A percentile compares a stretch with the other conserved stretches of the same genome.
phyloP scores from a whole-genome alignment of 805 yeast genomes.

The Ogataea paraovalis region DNA sequence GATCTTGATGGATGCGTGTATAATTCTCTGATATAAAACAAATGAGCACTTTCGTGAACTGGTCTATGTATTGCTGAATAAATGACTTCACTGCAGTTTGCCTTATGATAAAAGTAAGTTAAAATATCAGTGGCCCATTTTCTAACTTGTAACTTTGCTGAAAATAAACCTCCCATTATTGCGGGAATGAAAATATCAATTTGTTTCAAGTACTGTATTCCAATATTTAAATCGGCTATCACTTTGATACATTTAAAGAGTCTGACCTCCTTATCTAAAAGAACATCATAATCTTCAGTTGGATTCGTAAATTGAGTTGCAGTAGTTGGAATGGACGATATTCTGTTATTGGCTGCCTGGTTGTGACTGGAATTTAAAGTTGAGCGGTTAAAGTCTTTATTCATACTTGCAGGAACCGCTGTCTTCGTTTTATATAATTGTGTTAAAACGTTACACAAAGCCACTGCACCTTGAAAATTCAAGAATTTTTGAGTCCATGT shows the following conservation, averaged over 20 bases:
- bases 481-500: constrained; percentile 84
- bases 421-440: constrained; percentile 34
- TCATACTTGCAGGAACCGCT: constrained; percentile 5
- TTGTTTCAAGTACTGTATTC: constrained; percentile 61
- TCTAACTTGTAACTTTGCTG: constrained; percentile 77
- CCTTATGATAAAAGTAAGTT: constrained; percentile 41
- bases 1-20: constrained; percentile 18
- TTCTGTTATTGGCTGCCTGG: not conserved
- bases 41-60: constrained; percentile 33
- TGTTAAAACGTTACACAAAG: constrained; percentile 67
- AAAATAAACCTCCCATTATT: constrained; percentile 71
- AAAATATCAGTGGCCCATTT: constrained; percentile 81
- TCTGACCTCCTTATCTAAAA: constrained; percentile 66
- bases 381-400: not conserved
- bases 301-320: constrained; percentile 25
- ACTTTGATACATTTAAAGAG: constrained; percentile 80
- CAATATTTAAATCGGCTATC: constrained; percentile 64
- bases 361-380: not conserved
- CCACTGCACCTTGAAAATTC: constrained; percentile 83
- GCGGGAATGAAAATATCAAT: constrained; percentile 59
- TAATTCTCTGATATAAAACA: constrained; percentile 25
- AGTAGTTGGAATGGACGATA: not conserved
- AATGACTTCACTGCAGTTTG: constrained; percentile 18
- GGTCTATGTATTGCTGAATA: constrained; percentile 25
- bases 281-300: constrained; percentile 28